phyloP scores from a whole-genome alignment of 2,329 filamentous ascomycete species.

The Dendrostoma leiphaemia region DNA sequence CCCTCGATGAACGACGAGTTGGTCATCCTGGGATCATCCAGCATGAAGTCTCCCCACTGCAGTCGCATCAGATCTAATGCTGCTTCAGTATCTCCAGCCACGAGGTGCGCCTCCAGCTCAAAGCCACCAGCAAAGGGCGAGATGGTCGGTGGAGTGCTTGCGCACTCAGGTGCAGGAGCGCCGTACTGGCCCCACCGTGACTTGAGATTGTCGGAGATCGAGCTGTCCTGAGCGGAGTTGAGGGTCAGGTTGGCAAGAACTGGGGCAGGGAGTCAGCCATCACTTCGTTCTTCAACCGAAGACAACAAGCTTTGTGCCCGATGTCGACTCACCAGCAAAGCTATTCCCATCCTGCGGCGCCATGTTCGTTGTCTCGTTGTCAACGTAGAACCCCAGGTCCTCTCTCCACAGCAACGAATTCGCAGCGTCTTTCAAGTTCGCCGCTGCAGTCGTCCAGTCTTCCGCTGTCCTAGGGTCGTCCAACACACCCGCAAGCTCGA shows the following conservation, averaged over 20 bases:
- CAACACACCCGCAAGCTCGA: slow-evolving; percentile 43
- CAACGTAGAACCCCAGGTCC: slow-evolving; percentile 20
- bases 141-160: slow-evolving; percentile 29
- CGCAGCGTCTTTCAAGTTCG: slow-evolving; percentile 9
- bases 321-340: slow-evolving; percentile 17
- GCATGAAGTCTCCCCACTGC: slow-evolving; percentile 47
- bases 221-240: background rate
- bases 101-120: slow-evolving; percentile 33
- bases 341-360: slow-evolving; percentile 22
- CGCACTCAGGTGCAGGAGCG: slow-evolving; percentile 27
- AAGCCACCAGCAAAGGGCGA: slow-evolving; percentile 33
- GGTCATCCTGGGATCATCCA: slow-evolving; percentile 51
- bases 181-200: slow-evolving; percentile 21
- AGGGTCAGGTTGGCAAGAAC: slow-evolving; percentile 14
- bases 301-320: too few relatives aligned
- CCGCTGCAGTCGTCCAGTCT: slow-evolving; percentile 5
- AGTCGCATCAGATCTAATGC: slow-evolving; percentile 29
- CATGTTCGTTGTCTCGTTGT: slow-evolving; percentile 20
- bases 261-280: background rate
- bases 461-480: slow-evolving; percentile 28
- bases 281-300: too few relatives aligned
- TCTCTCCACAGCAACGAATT: slow-evolving; percentile 14
- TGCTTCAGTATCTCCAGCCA: slow-evolving; percentile 20
- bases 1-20: slow-evolving; percentile 52
- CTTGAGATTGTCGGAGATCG: slow-evolving; percentile 19